These are phyloP conservation scores for Mimosa pudica DNA, from an alignment of 306 rosid genomes.

Conservation along the genomic window DNA sequence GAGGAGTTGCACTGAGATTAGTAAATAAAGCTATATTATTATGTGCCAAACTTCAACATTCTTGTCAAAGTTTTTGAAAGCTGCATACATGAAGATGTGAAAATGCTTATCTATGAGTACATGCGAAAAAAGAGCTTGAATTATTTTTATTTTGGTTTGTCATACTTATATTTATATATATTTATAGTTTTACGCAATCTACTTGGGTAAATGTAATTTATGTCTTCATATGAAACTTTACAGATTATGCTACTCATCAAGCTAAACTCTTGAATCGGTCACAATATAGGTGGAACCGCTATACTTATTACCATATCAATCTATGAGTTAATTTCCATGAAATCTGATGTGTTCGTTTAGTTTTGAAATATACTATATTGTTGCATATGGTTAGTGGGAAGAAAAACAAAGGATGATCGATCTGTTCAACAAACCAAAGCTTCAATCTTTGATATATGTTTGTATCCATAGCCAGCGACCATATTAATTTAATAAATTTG, in stretches of 20 bases:
- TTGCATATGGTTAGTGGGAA: background rate
- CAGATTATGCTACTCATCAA: background rate
- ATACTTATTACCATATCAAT: too few relatives aligned
- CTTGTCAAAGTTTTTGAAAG: slow-evolving; percentile 35
- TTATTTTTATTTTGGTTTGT: background rate
- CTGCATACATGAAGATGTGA: slow-evolving; percentile 17
- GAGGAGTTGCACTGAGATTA: too few relatives aligned
- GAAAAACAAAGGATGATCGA: background rate
- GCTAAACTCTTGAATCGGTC: background rate
- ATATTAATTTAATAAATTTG: background rate
- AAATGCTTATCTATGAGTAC: background rate
- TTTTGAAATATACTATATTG: background rate
- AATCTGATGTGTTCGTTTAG: background rate
- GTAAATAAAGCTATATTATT: slow-evolving; percentile 21
- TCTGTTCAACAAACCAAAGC: background rate
- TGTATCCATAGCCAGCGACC: background rate
- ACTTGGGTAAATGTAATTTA: background rate
- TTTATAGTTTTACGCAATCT: background rate
- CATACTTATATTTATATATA: background rate
- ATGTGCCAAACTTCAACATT: slow-evolving; percentile 28
- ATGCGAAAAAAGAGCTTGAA: background rate
- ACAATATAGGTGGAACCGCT: background rate
- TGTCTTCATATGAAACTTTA: background rate
- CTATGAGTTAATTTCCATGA: background rate
- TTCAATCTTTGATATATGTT: background rate